Percentiles rank a stretch among this genome's conserved stretches.
Evolutionary conservation across 2,329 filamentous ascomycete species (phyloP).

Genomic region (Acarospora socialis): DNA sequence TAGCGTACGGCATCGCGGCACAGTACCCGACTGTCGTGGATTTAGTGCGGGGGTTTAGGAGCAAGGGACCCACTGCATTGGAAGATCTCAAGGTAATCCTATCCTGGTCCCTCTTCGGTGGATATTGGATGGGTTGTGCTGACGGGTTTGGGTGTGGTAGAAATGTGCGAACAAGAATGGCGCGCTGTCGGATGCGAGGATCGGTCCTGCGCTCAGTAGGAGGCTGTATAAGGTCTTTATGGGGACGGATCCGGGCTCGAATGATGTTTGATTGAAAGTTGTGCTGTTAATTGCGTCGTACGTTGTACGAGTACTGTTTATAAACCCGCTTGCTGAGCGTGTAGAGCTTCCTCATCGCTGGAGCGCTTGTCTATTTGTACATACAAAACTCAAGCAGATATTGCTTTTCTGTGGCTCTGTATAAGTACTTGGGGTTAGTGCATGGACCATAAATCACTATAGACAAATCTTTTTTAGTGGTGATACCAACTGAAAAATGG

Average conservation of each 20-base stretch:
- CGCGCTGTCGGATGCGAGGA: slow-evolving; percentile 28
- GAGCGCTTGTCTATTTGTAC: too few species aligned
- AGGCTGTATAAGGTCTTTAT: slow-evolving; percentile 36
- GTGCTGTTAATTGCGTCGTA: too few species aligned
- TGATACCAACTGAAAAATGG: too few species aligned
- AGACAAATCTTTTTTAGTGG: too few species aligned
- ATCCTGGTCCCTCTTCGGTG: neutral
- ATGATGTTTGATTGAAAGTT: slow-evolving; percentile 23
- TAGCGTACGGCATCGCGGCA: slow-evolving; percentile 53
- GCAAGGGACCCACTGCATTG: slow-evolving; percentile 45
- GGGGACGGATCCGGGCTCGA: slow-evolving; percentile 29
- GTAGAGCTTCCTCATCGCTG: too few species aligned
- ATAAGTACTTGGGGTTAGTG: too few species aligned
- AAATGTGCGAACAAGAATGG: slow-evolving; percentile 36
- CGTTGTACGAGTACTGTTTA: slow-evolving; percentile 11
- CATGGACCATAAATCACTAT: too few species aligned
- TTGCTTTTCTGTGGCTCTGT: too few species aligned
- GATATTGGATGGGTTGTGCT: neutral
- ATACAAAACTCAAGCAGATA: too few species aligned
- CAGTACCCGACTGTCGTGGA: slow-evolving; percentile 45
- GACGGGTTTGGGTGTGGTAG: slow-evolving; percentile 13
- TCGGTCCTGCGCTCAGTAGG: slow-evolving; percentile 34
- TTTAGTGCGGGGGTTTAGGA: slow-evolving; percentile 45
- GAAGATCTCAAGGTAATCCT: slow-evolving; percentile 40
- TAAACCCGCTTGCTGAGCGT: too few species aligned